Percentiles rank a stretch among this genome's conserved stretches.
These are phyloP conservation scores for Coemansia sp. DNA, from an alignment of 192 early-diverging fungal genomes.

Conservation along the genomic window DNA sequence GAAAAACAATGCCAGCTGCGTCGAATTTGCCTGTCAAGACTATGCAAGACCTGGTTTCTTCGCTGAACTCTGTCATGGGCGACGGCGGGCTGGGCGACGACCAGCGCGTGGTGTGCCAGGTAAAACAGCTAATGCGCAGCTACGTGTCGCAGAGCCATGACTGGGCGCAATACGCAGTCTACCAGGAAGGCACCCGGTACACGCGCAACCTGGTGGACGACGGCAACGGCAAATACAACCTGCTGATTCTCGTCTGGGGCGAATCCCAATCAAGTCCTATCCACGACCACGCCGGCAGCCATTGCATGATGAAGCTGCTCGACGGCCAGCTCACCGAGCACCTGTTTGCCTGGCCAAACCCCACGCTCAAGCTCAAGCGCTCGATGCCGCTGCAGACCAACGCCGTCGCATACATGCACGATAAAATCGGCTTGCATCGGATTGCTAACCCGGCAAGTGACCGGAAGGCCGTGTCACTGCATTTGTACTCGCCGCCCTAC, in stretches of 20 bases:
- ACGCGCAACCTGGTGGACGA: constrained; percentile 86
- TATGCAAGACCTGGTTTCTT: constrained; percentile 35
- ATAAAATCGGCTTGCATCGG: constrained; percentile 84
- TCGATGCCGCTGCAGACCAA: constrained; percentile 49
- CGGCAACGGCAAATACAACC: constrained; percentile 89
- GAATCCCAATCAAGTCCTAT: constrained; percentile 72
- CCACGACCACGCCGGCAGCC: constrained; percentile 84
- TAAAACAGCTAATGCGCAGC: constrained; percentile 57
- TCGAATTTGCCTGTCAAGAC: neutral
- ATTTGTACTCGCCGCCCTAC: constrained; percentile 87
- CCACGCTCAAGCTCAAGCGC: constrained; percentile 41
- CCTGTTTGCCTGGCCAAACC: constrained; percentile 67
- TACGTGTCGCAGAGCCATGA: constrained; percentile 66
- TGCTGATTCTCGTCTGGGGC: constrained; percentile 86
- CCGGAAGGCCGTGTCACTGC: constrained; percentile 71
- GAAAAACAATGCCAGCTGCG: too few relatives aligned
- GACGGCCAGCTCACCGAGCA: constrained; percentile 77
- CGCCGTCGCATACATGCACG: constrained; percentile 83
- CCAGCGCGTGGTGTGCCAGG: constrained; percentile 19
- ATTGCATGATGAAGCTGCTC: constrained; percentile 91
- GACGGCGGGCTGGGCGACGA: constrained; percentile 32
- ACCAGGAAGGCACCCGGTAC: constrained; percentile 67
- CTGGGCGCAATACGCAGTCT: constrained; percentile 72
- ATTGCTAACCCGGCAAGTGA: constrained; percentile 62
- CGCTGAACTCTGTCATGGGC: constrained; percentile 37